Base-by-base conservation (phyloP, 805 yeast genomes). In the Groenewaldozyma salmanticensis region DNA sequence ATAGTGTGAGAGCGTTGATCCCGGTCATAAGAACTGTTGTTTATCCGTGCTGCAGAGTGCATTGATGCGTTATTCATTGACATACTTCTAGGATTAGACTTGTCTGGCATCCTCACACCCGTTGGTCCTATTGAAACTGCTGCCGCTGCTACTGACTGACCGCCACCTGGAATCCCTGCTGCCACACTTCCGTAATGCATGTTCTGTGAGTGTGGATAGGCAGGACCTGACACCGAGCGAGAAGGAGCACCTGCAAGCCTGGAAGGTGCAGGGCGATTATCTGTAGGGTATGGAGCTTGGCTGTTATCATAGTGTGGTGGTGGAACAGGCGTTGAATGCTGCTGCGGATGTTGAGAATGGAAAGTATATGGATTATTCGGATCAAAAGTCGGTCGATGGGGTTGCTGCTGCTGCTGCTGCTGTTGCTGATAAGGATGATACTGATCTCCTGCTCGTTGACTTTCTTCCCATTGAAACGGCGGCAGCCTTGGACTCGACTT, bases 51-150 rank as follows among this genome's bases (percentile, higher is more conserved):
- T n/a, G n/a, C n/a, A n/a, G n/a, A 32, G 11, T 22, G 5, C 6
- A 18, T 37, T 19, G 35, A 20, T 40, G 38, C 38, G 11, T 46
- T 24, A 4, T 43, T 41, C 40, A 46, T 13, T 4, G 50, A 47
- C 50, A 47, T 44, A 36, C 44, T 42, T 21, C 49, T 33, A 18
- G 33, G 33, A n/a, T 7, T 7, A 31, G 6, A 31, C 6, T 6
- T 7, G 33, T 6, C 15, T 31, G 33, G 15, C 15, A n/a, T 6
- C 18, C 15, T 31, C 15, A n/a, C 6, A n/a, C 18, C 15, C 15
- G 7, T 7, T 7, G 33, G 6, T 31, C 7, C 7, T 31, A 5
- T 18, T 7, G 15, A 31, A 5, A 18, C 15, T 4, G 24, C 18
- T 4, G 39, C n/a, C 20, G 15, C 9, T 5, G 39, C 15, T 18